Base-by-base conservation (phyloP, 306 rosid species). In the Cicer cuneatum region DNA sequence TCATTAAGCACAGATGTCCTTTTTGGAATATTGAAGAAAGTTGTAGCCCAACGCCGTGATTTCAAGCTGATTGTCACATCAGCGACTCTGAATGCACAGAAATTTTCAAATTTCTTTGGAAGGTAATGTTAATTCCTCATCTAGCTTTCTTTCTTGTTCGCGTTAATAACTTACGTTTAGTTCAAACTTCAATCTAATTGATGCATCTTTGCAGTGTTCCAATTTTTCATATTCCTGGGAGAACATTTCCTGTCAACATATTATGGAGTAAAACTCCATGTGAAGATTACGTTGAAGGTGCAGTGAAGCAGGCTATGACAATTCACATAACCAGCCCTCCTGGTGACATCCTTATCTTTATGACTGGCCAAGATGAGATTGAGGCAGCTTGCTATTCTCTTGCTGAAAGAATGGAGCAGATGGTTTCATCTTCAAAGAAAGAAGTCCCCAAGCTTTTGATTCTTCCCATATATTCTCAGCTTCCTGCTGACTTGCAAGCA, bases 351-450 rank as follows among this genome's bases (percentile, higher is more conserved):
- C 98, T 94, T 69, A 94, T 94, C 75, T 94, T 94, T 84, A 91
- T 91, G 98, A 94, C 97, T 18, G 98, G 98, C 71, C 98, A 91
- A 86, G 98, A 94, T 70, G 98, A 94, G 92, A 94, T 94, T 48
- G 98, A 94, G 86, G 98, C 98, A 29, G 98, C 97, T 45, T 94
- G 98, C 83, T 92, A 85, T 78, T 75, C 98, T 69, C 91, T 94
- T 72, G 97, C 96, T 8, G 98, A 94, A 78, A 88, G 98, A 40
- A 78, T 94, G 83, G 97, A 94, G 78, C 97, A 94, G 79, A 91
- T 94, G 78, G 51, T 85, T 41, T 83, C 96, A 41, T 77, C 91
- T 61, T 71, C 98, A 8, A 82, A 89, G 12, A 94, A 90, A 76
- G 92, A 61, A 4, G 97, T 94, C 59, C 93, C 96, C 8, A 88